Evolutionary conservation across 1,139 yeast species (phyloP), one percentile per base, ranked within the genome.

Genomic region (Pichia norvegensis): DNA sequence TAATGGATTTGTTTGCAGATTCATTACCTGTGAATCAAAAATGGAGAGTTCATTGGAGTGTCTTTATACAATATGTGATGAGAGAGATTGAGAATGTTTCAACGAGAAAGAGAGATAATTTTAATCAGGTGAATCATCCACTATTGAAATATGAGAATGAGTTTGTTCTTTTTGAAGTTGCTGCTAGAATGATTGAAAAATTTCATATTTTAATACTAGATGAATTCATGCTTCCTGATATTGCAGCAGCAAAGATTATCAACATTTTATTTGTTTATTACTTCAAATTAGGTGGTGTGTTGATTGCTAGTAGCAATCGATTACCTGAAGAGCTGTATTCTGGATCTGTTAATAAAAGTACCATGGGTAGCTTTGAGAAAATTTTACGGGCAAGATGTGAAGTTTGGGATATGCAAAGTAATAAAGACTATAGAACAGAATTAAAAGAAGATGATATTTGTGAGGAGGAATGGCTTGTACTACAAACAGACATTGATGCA

Each of bases 171-270:
- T 78, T 79, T 56, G 85, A 81, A 58, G 69, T 83, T 31, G 88
- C 90, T 1, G 78, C 79, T 48, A 78, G 73, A 46, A 70, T 83
- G 81, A 74, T 81, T 29, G 65, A 67, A 29, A 71, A 70, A 52
- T 78, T 73, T 55, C 79, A 87, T 2, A 69, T 83, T 10, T 63
- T 82, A 46, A 69, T 82, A 64, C 64, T 82, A 39, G 90, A 82
- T 59, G 90, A 82, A 59, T 82, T 82, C 62, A 80, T 81, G 81
- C 61, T 82, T 31, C 88, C 90, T 0, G 90, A 82, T 58, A 72
- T 73, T 39, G 85, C 88, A 0, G 73, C 84, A 29, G 87, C 87
- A 2, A 81, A 81, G 54, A 79, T 82, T 40, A 66, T 82, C 46
- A 78, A 79, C 58, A 71, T 80, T 10, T 62, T 82, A 40, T 80